phyloP scores from a whole-genome alignment of 306 rosid species.

The Lathyrus sativus region DNA sequence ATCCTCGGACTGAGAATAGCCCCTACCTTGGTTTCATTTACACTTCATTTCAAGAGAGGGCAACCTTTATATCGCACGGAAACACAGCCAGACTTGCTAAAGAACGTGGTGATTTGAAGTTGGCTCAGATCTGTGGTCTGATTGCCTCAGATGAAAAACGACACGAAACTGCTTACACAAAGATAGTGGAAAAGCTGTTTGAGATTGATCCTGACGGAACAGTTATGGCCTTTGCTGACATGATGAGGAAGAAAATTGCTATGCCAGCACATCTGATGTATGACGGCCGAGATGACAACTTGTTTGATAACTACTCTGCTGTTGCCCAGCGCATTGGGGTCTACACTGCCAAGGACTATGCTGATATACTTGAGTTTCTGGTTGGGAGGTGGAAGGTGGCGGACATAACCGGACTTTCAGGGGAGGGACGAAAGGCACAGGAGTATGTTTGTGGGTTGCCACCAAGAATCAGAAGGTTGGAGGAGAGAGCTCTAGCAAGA shows the following conservation, averaged over 20 bases:
- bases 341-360: constrained; percentile 89
- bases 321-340: constrained; percentile 87
- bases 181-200: constrained; percentile 81
- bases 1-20: constrained; percentile 85
- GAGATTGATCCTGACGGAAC: constrained; percentile 87
- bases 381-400: constrained; percentile 88
- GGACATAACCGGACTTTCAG: constrained; percentile 66
- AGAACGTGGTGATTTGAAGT: constrained; percentile 73
- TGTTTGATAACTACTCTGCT: constrained; percentile 72
- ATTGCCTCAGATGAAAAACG: constrained; percentile 93
- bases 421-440: constrained; percentile 79
- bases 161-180: constrained; percentile 91
- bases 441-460: constrained; percentile 77
- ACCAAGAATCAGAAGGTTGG: constrained; percentile 82
- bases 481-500: constrained; percentile 77
- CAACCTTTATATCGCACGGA: constrained; percentile 89
- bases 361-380: constrained; percentile 84
- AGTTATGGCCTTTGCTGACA: constrained; percentile 75
- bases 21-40: constrained; percentile 91
- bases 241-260: constrained; percentile 90
- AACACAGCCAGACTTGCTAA: constrained; percentile 95
- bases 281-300: constrained; percentile 74
- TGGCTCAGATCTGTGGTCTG: constrained; percentile 89
- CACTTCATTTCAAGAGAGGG: constrained; percentile 94
- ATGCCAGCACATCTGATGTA: constrained; percentile 96